Conservation (phyloP, 257 asterid genomes). For the Ophiorrhiza pumila region DNA sequence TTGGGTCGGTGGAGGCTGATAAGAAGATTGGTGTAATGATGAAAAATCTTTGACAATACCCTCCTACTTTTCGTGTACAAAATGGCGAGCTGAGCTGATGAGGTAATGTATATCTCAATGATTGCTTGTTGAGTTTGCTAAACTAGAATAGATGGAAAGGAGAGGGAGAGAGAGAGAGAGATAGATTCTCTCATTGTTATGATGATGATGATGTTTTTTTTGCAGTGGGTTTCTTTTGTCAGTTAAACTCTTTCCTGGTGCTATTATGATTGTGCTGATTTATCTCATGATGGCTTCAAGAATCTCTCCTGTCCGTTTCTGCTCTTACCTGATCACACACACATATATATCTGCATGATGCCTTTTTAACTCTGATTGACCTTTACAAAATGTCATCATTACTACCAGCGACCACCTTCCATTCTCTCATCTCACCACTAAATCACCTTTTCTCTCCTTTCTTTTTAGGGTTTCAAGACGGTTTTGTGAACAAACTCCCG, state of each 20-base stretch:
- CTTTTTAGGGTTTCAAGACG: constrained; percentile 40
- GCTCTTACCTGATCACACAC: constrained; percentile 5
- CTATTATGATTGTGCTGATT: constrained; percentile 33
- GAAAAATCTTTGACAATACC: constrained; percentile 33
- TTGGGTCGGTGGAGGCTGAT: constrained; percentile 37
- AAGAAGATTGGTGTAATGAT: constrained; percentile 68
- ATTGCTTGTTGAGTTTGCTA: constrained; percentile 27
- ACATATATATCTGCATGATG: constrained; percentile 11
- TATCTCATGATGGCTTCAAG: constrained; percentile 44
- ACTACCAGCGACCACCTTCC: constrained; percentile 6
- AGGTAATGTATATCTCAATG: constrained; percentile 36
- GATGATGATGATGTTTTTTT: constrained; percentile 18
- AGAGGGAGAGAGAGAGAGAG: background rate
- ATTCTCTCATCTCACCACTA: constrained; percentile 4
- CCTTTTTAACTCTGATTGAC: constrained; percentile 13
- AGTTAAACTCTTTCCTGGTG: constrained; percentile 26
- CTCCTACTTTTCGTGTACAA: constrained; percentile 16
- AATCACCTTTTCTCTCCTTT: background rate
- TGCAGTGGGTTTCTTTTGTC: constrained; percentile 40
- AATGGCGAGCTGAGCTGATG: constrained; percentile 22
- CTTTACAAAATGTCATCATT: constrained; percentile 27
- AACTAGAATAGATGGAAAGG: background rate
- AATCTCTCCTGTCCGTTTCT: constrained; percentile 43
- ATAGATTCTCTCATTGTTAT: constrained; percentile 14
- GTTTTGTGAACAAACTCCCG: background rate